Percentiles rank a stretch among this genome's conserved stretches.
Evolutionary conservation across 768 basidiomycete genomes (phyloP).

Genomic region (Lactarius hatsudake): DNA sequence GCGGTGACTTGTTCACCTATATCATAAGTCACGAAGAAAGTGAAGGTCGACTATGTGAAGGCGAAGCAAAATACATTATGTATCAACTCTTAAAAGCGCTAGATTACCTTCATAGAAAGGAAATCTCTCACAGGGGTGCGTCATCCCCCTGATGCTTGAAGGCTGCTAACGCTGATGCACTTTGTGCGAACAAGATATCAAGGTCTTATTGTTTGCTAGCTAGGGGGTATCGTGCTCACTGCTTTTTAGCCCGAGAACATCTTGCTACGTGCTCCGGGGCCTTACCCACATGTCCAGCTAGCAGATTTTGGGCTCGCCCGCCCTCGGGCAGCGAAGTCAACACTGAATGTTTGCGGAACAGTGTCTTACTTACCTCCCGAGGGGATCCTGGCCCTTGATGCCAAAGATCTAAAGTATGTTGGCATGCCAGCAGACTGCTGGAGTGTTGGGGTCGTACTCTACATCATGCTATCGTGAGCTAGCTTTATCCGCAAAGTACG

Average conservation of each 20-base stretch:
- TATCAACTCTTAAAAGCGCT: conserved; percentile 74
- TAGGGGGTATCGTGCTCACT: background rate
- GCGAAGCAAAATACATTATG: conserved; percentile 82
- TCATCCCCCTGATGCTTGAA: background rate
- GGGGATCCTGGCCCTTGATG: conserved; percentile 74
- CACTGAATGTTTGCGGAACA: conserved; percentile 84
- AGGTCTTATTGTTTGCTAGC: conserved; percentile 40
- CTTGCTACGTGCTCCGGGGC: conserved; percentile 71
- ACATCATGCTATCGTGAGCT: conserved; percentile 79
- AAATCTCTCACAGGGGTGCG: conserved; percentile 78
- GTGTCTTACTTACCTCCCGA: conserved; percentile 85
- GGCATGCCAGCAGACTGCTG: conserved; percentile 91
- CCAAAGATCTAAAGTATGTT: conserved; percentile 66
- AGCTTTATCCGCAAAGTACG: background rate
- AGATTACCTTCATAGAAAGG: conserved; percentile 64
- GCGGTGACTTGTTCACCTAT: conserved; percentile 86
- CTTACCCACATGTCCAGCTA: conserved; percentile 80
- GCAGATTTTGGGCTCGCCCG: conserved; percentile 88
- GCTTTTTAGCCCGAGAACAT: conserved; percentile 75
- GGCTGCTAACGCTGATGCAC: conserved; percentile 1
- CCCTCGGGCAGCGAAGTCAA: conserved; percentile 74
- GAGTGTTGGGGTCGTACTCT: conserved; percentile 80
- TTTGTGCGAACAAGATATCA: conserved; percentile 49
- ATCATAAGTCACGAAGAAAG: conserved; percentile 58
- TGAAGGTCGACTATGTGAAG: conserved; percentile 59